Conservation (phyloP, 208 protist genomes). For the Acanthamoeba castellanii region DNA sequence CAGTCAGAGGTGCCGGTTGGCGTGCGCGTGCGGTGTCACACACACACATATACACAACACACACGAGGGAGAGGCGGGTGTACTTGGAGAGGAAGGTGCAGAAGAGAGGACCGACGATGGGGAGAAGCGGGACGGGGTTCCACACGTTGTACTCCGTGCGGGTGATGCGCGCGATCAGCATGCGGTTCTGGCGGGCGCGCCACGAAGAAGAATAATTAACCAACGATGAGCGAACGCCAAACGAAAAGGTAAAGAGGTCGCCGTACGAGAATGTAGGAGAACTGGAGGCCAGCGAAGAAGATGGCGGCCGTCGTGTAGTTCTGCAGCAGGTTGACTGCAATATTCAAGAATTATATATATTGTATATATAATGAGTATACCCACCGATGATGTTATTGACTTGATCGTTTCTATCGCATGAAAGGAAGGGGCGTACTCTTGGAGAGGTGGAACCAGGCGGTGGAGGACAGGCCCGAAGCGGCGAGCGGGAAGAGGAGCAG, state of each 20-base stretch:
- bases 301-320: conserved; percentile 57
- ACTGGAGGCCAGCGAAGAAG: conserved; percentile 64
- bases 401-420: not conserved
- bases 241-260: not conserved
- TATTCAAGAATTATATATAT: not conserved
- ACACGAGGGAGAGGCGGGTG: not conserved
- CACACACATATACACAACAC: not conserved
- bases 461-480: not conserved
- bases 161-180: conserved; percentile 72
- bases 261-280: conserved; percentile 68
- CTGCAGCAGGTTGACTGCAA: conserved; percentile 10
- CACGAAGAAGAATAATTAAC: not conserved
- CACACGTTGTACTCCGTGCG: conserved; percentile 73
- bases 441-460: conserved; percentile 57
- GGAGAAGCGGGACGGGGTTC: conserved; percentile 47
- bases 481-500: conserved; percentile 37
- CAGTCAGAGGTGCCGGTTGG: too few species aligned
- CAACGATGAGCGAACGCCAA: not conserved
- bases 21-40: not conserved
- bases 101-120: conserved; percentile 30
- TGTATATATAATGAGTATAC: not conserved
- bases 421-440: not conserved
- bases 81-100: conserved; percentile 5
- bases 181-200: conserved; percentile 9
- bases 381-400: too few species aligned